Evolutionary conservation across 768 basidiomycete species (phyloP), one percentile per base, ranked within the genome.

Genomic region (Kwoniella dejecticola): DNA sequence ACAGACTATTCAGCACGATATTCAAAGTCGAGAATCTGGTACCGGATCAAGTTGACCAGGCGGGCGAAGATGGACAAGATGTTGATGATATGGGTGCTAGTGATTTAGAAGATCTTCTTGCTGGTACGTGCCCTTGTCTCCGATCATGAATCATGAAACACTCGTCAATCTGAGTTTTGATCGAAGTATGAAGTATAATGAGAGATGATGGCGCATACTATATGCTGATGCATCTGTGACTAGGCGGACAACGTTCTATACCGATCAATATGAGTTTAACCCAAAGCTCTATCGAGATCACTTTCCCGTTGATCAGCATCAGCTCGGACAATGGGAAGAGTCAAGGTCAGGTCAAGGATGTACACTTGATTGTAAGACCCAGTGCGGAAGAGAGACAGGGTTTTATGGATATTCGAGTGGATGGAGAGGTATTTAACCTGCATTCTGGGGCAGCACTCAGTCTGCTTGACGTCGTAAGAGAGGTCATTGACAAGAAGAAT

Each of bases 1-100:
- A 72, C 26, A 40, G 55, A 26, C 26, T 67, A 24, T 69, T 72
- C 58, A 23, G 5, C 7, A 40, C 61, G 10, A 52, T 71, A 26
- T 68, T 66, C 48, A 47, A 29, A n/a, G 41, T 11, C 19, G 17
- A 36, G 0, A 30, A 19, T n/a, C 19, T 55, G 13, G 12, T 15
- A 46, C 3, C 40, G 19, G 29, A 42, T 24, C 4, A 42, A 23
- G 2, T 40, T 7, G 38, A 55, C n/a, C 12, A 3, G 8, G 62
- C 50, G 12, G 42, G 33, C 0, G 13, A 49, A 27, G 60, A 58
- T 23, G 52, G 46, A 23, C 36, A 31, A 12, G 60, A 49, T 6
- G 55, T 47, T 4, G 55, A 53, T 15, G 54, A 54, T n/a, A 38
- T 1, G 13, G 57, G n/a, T 6, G 55, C 47, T 4, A 53, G 52